Evolutionary conservation across 768 basidiomycete genomes (phyloP).

Genomic region (Lanmaoa rubissima): DNA sequence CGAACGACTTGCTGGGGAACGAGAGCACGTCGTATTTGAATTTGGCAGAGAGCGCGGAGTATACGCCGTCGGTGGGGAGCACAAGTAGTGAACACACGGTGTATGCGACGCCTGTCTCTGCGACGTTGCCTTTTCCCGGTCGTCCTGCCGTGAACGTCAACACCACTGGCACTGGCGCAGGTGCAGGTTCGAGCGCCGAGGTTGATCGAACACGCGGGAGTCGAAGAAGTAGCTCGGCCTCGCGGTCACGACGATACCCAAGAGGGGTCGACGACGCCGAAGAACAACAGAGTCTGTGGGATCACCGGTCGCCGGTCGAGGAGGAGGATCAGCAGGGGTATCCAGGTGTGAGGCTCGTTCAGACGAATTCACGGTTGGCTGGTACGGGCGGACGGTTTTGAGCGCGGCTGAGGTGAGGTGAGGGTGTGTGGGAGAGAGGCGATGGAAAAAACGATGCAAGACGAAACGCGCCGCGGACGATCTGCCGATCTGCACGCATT

Average conservation of each 20-base stretch:
- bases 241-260: slow-evolving; percentile 49
- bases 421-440: neutral
- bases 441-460: neutral
- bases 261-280: slow-evolving; percentile 53
- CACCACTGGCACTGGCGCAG: too few relatives aligned
- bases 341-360: slow-evolving; percentile 42
- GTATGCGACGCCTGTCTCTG: slow-evolving; percentile 14
- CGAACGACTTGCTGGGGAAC: slow-evolving; percentile 14
- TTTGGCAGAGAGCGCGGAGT: neutral
- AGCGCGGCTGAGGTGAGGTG: neutral
- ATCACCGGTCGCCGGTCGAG: slow-evolving; percentile 27
- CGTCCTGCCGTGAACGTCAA: neutral
- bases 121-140: neutral
- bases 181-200: neutral
- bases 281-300: slow-evolving; percentile 59
- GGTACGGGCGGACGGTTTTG: slow-evolving; percentile 19
- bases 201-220: slow-evolving; percentile 23
- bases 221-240: slow-evolving; percentile 39
- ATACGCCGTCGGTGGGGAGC: slow-evolving; percentile 12
- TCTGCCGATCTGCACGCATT: neutral
- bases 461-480: neutral
- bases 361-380: slow-evolving; percentile 17
- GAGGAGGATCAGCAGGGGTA: slow-evolving; percentile 13
- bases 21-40: neutral
- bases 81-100: slow-evolving; percentile 16